Conservation (phyloP, 768 basidiomycete genomes). For the Coprinellus micaceus region DNA sequence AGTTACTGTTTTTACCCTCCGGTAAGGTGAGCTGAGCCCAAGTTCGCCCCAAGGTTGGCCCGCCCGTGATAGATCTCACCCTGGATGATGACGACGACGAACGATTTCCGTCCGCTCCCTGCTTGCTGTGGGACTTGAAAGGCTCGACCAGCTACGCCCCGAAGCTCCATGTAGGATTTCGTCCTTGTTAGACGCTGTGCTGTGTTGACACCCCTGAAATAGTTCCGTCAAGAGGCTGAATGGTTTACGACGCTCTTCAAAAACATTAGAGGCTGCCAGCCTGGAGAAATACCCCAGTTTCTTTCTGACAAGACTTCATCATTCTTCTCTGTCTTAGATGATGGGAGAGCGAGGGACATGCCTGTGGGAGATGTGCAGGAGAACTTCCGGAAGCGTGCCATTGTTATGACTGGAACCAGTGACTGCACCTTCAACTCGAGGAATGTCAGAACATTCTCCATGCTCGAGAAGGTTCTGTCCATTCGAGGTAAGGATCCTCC, state of each 20-base stretch:
- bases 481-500: background rate
- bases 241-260: background rate
- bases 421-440: no score
- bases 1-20: background rate
- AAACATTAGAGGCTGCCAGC: no score
- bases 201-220: background rate
- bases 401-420: background rate
- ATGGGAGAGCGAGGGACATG: background rate
- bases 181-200: background rate
- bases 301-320: no score
- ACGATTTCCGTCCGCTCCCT: no score
- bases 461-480: background rate
- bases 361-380: background rate
- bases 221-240: background rate
- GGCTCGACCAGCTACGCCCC: background rate
- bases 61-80: background rate
- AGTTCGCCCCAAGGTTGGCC: background rate
- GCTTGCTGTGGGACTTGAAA: background rate
- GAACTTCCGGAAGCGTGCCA: background rate
- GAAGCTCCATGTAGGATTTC: background rate
- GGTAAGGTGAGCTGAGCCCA: background rate
- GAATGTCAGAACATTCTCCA: background rate
- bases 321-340: background rate
- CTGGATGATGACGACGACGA: background rate
- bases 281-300: no score